These are phyloP conservation scores for Vaccinium corymbosum DNA, from an alignment of 148 eudicot genomes.

Conservation along the genomic window DNA sequence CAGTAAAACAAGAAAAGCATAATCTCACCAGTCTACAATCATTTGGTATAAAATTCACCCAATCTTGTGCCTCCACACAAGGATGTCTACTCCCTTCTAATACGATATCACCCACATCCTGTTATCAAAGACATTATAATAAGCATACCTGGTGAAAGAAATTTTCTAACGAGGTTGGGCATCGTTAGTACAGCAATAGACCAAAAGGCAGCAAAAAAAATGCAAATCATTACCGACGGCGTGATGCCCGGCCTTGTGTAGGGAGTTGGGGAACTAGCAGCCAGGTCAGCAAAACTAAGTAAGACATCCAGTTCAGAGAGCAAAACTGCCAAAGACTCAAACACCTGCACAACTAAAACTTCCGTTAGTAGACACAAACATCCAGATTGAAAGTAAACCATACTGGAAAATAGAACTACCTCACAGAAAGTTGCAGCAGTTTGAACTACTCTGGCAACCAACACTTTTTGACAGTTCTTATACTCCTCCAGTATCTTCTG, in stretches of 20 bases:
- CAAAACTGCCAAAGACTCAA: slow-evolving; percentile 58
- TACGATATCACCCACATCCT: slow-evolving; percentile 86
- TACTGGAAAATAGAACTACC: slow-evolving; percentile 35
- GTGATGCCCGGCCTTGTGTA: slow-evolving; percentile 87
- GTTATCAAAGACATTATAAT: slow-evolving; percentile 15
- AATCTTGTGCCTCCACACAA: slow-evolving; percentile 99
- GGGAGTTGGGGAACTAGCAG: slow-evolving; percentile 80
- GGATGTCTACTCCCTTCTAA: slow-evolving; percentile 98
- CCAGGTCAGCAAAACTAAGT: slow-evolving; percentile 95
- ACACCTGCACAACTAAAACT: slow-evolving; percentile 53
- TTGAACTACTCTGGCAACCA: slow-evolving; percentile 76
- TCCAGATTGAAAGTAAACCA: slow-evolving; percentile 16
- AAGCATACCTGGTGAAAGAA: slow-evolving; percentile 8
- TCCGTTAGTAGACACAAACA: slow-evolving; percentile 14
- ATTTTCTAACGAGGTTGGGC: background rate
- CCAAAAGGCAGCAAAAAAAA: background rate
- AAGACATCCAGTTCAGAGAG: slow-evolving; percentile 93
- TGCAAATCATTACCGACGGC: slow-evolving; percentile 52
- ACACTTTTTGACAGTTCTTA: slow-evolving; percentile 73
- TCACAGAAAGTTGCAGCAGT: slow-evolving; percentile 79
- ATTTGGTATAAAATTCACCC: slow-evolving; percentile 99
- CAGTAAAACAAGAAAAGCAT: background rate
- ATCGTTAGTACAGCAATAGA: background rate
- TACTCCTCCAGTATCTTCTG: slow-evolving; percentile 83
- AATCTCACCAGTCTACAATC: slow-evolving; percentile 88